phyloP scores from a whole-genome alignment of 176 grass and related monocot species.

The Avena sativa region DNA sequence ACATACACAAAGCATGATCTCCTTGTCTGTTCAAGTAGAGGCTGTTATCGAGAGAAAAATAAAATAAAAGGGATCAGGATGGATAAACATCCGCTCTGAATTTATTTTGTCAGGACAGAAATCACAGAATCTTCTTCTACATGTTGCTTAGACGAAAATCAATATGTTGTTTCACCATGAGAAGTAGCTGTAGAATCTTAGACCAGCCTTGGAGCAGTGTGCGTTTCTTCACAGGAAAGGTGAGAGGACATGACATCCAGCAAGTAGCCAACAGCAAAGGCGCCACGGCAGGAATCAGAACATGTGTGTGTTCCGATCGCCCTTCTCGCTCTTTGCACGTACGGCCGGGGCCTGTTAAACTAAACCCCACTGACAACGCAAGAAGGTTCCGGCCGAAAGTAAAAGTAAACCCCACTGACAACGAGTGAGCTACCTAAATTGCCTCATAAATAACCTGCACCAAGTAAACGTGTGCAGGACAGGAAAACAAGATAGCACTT shows the following conservation, averaged over 20 bases:
- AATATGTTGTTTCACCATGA: not conserved
- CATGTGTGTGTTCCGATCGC: not conserved
- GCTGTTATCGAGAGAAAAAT: not conserved
- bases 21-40: not conserved
- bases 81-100: not conserved
- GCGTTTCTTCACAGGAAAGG: not conserved
- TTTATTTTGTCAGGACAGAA: not conserved
- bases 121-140: not conserved
- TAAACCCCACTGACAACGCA: not conserved
- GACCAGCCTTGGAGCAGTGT: not conserved
- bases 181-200: conserved; percentile 11
- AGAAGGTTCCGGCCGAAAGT: not conserved
- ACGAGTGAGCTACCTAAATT: too few relatives aligned
- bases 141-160: not conserved
- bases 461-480: too few relatives aligned
- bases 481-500: not conserved
- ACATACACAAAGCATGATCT: not conserved
- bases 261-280: not conserved
- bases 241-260: conserved; percentile 25
- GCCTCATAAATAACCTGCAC: too few relatives aligned
- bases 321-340: not conserved
- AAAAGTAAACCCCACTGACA: conserved; percentile 6
- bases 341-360: not conserved
- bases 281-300: conserved; percentile 16
- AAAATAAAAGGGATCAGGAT: not conserved